phyloP scores from a whole-genome alignment of 2,329 filamentous ascomycete species.

The Colletotrichum salicis region DNA sequence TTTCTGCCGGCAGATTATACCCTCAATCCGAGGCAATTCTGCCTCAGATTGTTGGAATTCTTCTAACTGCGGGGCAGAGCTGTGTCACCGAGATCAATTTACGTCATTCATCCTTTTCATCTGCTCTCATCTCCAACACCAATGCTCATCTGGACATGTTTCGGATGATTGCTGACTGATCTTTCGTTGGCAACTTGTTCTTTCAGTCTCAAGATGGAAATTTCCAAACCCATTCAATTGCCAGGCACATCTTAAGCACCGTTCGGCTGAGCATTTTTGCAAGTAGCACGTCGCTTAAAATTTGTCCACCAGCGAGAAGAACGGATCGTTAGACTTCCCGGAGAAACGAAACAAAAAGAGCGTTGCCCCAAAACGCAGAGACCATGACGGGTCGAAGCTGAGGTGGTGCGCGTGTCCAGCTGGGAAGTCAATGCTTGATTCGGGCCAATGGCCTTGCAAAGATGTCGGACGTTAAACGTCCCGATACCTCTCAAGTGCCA shows the following conservation, averaged over 20 bases:
- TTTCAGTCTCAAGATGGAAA: not conserved
- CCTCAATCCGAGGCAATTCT: constrained; percentile 5
- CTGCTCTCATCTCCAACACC: not conserved
- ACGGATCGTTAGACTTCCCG: not conserved
- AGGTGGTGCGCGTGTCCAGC: constrained; percentile 12
- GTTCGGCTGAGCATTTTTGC: not conserved
- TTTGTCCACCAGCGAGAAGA: not conserved
- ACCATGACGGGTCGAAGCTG: constrained; percentile 22
- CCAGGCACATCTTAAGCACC: not conserved
- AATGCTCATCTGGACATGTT: not conserved
- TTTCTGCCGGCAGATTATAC: not conserved
- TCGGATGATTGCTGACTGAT: not conserved
- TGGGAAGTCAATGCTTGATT: constrained; percentile 2
- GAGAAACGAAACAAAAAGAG: constrained; percentile 17
- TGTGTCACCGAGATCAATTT: not conserved
- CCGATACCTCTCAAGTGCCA: constrained; percentile 16
- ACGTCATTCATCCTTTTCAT: no score
- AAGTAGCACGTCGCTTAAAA: no score
- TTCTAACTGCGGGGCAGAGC: not conserved
- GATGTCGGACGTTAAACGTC: constrained; percentile 1
- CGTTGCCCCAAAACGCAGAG: constrained; percentile 8
- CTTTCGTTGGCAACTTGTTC: not conserved
- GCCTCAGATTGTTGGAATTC: not conserved
- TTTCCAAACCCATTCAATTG: no score
- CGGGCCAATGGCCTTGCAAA: not conserved